A percentile compares a stretch with the other conserved stretches of the same genome.
phyloP scores from a whole-genome alignment of 129 eudicot species.

The Smallanthus sonchifolius region DNA sequence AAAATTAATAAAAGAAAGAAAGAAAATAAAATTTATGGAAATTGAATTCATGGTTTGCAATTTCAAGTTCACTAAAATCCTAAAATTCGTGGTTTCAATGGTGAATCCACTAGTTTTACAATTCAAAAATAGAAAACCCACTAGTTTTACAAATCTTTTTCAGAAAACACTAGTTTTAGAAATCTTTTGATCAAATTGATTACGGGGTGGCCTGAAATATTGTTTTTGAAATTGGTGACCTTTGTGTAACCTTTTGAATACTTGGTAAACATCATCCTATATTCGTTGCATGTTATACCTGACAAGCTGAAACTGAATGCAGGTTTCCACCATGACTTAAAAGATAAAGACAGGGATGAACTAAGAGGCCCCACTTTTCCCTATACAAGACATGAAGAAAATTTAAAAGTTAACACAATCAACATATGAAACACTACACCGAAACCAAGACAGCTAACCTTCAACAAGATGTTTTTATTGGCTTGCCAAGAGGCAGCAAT shows the following conservation, averaged over 20 bases:
- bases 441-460: conserved; percentile 40
- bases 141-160: too few species aligned
- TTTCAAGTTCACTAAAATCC: too few species aligned
- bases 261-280: not conserved
- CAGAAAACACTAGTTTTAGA: not conserved
- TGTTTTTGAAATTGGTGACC: not conserved
- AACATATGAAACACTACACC: conserved; percentile 1
- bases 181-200: too few species aligned
- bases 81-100: too few species aligned
- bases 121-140: too few species aligned
- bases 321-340: conserved; percentile 99
- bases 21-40: too few species aligned
- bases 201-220: not conserved
- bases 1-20: too few species aligned
- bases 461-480: conserved; percentile 75
- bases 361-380: conserved; percentile 85
- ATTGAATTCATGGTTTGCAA: too few species aligned
- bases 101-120: too few species aligned
- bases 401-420: not conserved
- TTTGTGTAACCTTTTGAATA: not conserved
- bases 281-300: conserved; percentile 37
- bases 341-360: conserved; percentile 77
- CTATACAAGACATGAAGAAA: conserved; percentile 31
- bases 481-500: conserved; percentile 99
- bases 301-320: conserved; percentile 78